Conservation (phyloP, 768 basidiomycete species). For the Podaxis mareebaensis region DNA sequence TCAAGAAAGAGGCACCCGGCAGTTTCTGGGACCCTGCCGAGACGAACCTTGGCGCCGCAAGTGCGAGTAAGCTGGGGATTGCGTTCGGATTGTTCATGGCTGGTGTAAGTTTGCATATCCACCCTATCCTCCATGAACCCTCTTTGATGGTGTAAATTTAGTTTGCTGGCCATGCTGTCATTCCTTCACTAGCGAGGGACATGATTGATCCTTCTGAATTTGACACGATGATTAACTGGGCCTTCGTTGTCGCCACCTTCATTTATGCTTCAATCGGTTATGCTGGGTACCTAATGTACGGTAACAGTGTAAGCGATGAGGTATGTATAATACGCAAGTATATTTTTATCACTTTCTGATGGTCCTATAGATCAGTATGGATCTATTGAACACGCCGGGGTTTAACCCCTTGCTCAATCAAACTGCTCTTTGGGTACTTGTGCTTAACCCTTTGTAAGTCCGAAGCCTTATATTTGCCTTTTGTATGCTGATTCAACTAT, state of each 20-base stretch:
- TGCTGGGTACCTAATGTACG: constrained; percentile 93
- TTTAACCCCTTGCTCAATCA: constrained; percentile 74
- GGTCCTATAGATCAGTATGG: constrained; percentile 70
- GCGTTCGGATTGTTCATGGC: constrained; percentile 92
- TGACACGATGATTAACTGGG: constrained; percentile 78
- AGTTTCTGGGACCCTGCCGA: constrained; percentile 75
- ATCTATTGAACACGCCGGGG: constrained; percentile 71
- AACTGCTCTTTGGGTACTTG: constrained; percentile 84
- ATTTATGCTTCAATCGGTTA: constrained; percentile 71
- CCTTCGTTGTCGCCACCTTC: constrained; percentile 75
- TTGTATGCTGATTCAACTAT: not conserved
- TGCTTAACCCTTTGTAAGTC: constrained; percentile 70
- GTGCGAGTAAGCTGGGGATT: constrained; percentile 63
- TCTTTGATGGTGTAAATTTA: constrained; percentile 26
- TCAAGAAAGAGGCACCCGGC: constrained; percentile 72
- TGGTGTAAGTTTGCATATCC: constrained; percentile 52
- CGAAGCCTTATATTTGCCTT: constrained; percentile 15
- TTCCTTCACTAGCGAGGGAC: constrained; percentile 87
- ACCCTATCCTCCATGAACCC: not conserved
- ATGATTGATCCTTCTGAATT: constrained; percentile 85
- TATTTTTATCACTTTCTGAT: not conserved
- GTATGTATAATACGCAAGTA: constrained; percentile 37
- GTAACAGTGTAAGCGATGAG: constrained; percentile 76
- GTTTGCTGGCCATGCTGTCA: constrained; percentile 92
- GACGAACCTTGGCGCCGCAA: constrained; percentile 61